phyloP scores from a whole-genome alignment of 805 yeast species.

The Pichia californica region DNA sequence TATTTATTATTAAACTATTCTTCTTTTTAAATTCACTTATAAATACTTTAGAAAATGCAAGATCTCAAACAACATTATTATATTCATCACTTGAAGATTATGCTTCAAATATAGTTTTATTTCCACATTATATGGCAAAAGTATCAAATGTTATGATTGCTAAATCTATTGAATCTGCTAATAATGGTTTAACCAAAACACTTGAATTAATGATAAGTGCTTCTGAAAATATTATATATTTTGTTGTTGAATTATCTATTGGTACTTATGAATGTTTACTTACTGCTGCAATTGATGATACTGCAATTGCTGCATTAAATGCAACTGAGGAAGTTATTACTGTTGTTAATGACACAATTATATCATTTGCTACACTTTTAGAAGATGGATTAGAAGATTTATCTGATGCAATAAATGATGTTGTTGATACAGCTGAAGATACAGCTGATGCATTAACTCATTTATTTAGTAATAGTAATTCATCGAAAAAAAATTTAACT shows the following conservation, averaged over 20 bases:
- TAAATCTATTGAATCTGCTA: conserved; percentile 40
- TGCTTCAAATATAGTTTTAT: conserved; percentile 29
- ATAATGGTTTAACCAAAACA: conserved; percentile 38
- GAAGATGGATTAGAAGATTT: conserved; percentile 62
- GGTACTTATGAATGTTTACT: conserved; percentile 87
- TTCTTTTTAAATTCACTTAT: conserved; percentile 47
- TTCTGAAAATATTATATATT: conserved; percentile 51
- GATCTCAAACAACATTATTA: conserved; percentile 32
- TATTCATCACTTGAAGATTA: conserved; percentile 44
- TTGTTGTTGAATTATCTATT: conserved; percentile 62
- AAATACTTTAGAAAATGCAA: conserved; percentile 35
- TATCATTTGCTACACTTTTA: conserved; percentile 48
- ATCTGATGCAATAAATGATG: conserved; percentile 48
- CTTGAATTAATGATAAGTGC: conserved; percentile 46
- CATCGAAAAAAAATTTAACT: conserved; percentile 31
- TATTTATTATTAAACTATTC: conserved; percentile 54
- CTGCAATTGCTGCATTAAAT: conserved; percentile 66
- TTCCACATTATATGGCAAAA: conserved; percentile 52
- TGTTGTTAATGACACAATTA: conserved; percentile 56
- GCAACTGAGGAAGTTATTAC: conserved; percentile 58
- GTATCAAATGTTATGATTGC: conserved; percentile 49
- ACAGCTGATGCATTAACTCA: conserved; percentile 38
- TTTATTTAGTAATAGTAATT: conserved; percentile 40
- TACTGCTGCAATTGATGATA: conserved; percentile 66
- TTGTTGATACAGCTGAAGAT: conserved; percentile 41